phyloP scores from a whole-genome alignment of 306 rosid genomes.

The Trifolium pratense region DNA sequence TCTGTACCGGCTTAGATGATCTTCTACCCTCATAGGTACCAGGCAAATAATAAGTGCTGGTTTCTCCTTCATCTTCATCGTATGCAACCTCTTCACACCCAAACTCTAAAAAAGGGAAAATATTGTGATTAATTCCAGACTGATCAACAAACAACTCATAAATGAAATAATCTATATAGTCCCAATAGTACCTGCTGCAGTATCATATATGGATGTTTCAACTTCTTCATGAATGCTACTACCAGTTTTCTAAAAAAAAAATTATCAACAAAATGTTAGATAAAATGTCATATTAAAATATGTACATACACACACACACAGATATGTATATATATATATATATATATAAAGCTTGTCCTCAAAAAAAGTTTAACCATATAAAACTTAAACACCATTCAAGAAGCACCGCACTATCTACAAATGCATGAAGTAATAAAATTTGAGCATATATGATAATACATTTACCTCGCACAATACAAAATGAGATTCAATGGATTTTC shows the following conservation, averaged over 20 bases:
- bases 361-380: conserved; percentile 1
- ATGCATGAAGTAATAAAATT: neutral
- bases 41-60: conserved; percentile 61
- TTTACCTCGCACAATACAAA: conserved; percentile 71
- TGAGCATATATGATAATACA: conserved; percentile 9
- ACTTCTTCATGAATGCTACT: conserved; percentile 86
- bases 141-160: conserved; percentile 33
- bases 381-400: conserved; percentile 20
- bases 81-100: conserved; percentile 66
- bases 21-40: conserved; percentile 69
- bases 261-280: conserved; percentile 17
- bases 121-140: conserved; percentile 36
- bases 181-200: conserved; percentile 67
- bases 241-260: conserved; percentile 64
- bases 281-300: neutral
- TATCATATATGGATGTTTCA: conserved; percentile 75
- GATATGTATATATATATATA: too few species aligned
- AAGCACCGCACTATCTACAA: conserved; percentile 18
- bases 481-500: conserved; percentile 85
- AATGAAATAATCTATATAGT: conserved; percentile 36
- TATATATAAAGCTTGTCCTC: neutral
- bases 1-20: conserved; percentile 59
- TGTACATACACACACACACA: too few species aligned
- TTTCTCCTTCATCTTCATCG: conserved; percentile 88
- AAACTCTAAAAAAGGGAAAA: conserved; percentile 50